A percentile compares a stretch with the other conserved stretches of the same genome.
Evolutionary conservation across 2,329 filamentous ascomycete genomes (phyloP).

Genomic region (Endoconidiophora laricicola): DNA sequence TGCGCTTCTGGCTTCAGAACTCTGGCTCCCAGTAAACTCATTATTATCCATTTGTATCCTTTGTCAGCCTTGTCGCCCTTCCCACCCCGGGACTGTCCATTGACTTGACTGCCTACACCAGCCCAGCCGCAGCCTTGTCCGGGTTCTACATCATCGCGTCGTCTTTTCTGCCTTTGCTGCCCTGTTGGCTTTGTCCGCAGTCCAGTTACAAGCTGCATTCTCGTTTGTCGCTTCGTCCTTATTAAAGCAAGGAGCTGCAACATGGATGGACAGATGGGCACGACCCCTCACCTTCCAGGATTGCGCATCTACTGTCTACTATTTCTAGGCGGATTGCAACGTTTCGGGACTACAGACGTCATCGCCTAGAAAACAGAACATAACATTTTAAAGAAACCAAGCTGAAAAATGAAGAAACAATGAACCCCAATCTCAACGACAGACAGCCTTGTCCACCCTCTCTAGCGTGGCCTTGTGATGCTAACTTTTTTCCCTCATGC

Average conservation of each 20-base stretch:
- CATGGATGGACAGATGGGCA: neutral
- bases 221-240: too few relatives aligned
- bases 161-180: too few relatives aligned
- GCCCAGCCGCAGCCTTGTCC: too few relatives aligned
- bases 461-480: neutral
- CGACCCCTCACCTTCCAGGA: neutral
- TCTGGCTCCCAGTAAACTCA: neutral
- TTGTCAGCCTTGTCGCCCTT: too few relatives aligned
- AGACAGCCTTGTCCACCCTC: neutral
- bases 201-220: too few relatives aligned
- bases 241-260: neutral
- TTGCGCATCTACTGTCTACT: neutral
- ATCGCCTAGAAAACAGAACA: too few relatives aligned
- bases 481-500: conserved; percentile 17
- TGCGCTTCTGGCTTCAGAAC: neutral
- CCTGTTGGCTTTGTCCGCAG: too few relatives aligned
- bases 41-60: neutral
- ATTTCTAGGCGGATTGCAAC: neutral
- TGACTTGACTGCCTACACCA: neutral
- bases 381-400: too few relatives aligned
- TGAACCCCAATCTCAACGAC: neutral
- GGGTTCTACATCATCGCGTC: too few relatives aligned
- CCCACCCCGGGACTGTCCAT: neutral
- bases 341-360: neutral
- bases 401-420: too few relatives aligned